These are phyloP conservation scores for Phytopythium aichiense DNA, from an alignment of 352 stramenopile species.

Conservation along the genomic window DNA sequence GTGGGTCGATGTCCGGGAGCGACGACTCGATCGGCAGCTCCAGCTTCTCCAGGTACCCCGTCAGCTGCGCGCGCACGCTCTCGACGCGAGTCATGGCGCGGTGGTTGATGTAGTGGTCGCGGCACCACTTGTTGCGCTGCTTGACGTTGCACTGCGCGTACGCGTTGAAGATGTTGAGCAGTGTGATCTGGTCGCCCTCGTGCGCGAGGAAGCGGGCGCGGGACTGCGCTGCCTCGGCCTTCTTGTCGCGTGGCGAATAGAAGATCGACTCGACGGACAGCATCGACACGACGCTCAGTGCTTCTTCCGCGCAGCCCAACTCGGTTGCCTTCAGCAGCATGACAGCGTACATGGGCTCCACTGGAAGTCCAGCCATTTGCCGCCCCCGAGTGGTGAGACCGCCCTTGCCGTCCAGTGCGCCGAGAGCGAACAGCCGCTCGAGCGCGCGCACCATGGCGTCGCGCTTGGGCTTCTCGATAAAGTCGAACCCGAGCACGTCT, in stretches of 20 bases:
- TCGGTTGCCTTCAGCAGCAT: constrained; percentile 83
- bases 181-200: constrained; percentile 83
- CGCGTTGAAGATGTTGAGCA: constrained; percentile 80
- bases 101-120: constrained; percentile 84
- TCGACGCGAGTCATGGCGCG: constrained; percentile 84
- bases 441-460: constrained; percentile 73
- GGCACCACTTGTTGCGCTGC: constrained; percentile 84
- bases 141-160: constrained; percentile 69
- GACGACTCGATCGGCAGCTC: constrained; percentile 61
- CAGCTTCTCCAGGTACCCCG: constrained; percentile 69
- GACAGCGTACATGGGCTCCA: constrained; percentile 88
- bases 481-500: constrained; percentile 84
- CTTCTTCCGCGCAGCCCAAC: constrained; percentile 76
- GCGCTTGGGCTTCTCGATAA: constrained; percentile 83
- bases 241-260: constrained; percentile 82
- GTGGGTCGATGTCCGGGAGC: constrained; percentile 74
- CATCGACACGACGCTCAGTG: constrained; percentile 87
- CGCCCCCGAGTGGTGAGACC: constrained; percentile 66
- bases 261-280: constrained; percentile 89
- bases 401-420: constrained; percentile 56
- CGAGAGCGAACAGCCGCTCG: constrained; percentile 80
- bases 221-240: constrained; percentile 75
- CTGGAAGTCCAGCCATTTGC: constrained; percentile 82
- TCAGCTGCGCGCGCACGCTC: constrained; percentile 70
- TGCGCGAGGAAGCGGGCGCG: constrained; percentile 74